These are phyloP conservation scores for Lumnitzera littorea DNA, from an alignment of 345 rosid species.

Conservation along the genomic window DNA sequence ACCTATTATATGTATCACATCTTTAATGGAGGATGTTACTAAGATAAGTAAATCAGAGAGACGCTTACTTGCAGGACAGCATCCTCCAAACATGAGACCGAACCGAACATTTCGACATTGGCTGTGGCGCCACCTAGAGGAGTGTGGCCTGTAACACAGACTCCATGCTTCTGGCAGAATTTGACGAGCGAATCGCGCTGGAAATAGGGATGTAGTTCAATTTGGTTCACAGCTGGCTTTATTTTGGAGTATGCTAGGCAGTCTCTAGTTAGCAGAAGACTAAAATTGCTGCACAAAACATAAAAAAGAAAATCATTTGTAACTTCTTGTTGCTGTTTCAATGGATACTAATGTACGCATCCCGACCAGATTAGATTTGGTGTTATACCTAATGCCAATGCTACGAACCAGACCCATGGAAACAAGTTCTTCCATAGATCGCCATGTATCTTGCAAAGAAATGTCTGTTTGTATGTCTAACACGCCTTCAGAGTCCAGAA, in stretches of 20 bases:
- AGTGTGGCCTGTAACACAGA: slow-evolving; percentile 80
- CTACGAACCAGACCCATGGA: slow-evolving; percentile 80
- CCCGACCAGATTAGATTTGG: too few species aligned
- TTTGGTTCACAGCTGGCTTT: slow-evolving; percentile 94
- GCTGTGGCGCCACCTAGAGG: slow-evolving; percentile 78
- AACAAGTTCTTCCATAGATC: slow-evolving; percentile 80
- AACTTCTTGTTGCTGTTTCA: too few species aligned
- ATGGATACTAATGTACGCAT: too few species aligned
- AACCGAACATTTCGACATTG: slow-evolving; percentile 63
- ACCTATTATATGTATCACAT: too few species aligned
- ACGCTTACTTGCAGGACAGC: slow-evolving; percentile 57
- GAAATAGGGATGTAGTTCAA: slow-evolving; percentile 86
- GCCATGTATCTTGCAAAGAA: slow-evolving; percentile 88
- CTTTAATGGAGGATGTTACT: too few species aligned
- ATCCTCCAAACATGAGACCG: slow-evolving; percentile 75
- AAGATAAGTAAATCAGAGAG: too few species aligned
- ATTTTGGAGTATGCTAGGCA: slow-evolving; percentile 88
- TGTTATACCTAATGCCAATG: slow-evolving; percentile 62
- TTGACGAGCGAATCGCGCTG: slow-evolving; percentile 85
- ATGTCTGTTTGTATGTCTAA: slow-evolving; percentile 73
- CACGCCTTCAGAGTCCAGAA: slow-evolving; percentile 63
- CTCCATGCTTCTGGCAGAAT: slow-evolving; percentile 82
- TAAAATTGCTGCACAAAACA: slow-evolving; percentile 61
- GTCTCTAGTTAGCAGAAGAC: slow-evolving; percentile 74
- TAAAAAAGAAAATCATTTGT: neutral